phyloP scores from a whole-genome alignment of 768 basidiomycete genomes.

The Lentinus brumalis region DNA sequence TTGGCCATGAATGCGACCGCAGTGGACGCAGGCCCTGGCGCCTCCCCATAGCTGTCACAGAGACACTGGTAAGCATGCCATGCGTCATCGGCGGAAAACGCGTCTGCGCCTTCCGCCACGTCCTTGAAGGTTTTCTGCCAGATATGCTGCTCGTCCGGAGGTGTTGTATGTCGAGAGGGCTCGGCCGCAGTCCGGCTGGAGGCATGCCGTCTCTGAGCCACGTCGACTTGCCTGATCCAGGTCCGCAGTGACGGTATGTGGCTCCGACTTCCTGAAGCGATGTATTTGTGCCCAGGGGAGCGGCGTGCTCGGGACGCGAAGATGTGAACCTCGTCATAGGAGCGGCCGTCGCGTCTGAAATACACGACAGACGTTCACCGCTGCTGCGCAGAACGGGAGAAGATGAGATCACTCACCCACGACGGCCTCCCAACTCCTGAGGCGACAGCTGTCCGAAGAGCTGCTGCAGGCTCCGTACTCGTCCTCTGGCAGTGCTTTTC shows the following conservation, averaged over 20 bases:
- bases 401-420: slow-evolving; percentile 3
- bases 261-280: slow-evolving; percentile 12
- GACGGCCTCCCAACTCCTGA: not conserved
- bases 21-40: slow-evolving; percentile 1
- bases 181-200: slow-evolving; percentile 25
- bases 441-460: not conserved
- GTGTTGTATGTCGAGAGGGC: not conserved
- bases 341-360: not conserved
- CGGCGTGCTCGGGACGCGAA: slow-evolving; percentile 26
- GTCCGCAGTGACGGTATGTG: slow-evolving; percentile 19
- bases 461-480: slow-evolving; percentile 12
- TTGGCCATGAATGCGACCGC: slow-evolving; percentile 8
- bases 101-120: not conserved
- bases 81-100: slow-evolving; percentile 32
- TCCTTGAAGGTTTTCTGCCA: slow-evolving; percentile 6
- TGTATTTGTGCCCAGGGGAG: slow-evolving; percentile 9
- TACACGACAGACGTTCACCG: not conserved
- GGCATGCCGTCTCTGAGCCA: slow-evolving; percentile 31
- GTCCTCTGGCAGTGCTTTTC: slow-evolving; percentile 36
- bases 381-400: not conserved
- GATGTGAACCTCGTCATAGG: slow-evolving; percentile 1
- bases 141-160: not conserved
- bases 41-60: not conserved
- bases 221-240: slow-evolving; percentile 13
- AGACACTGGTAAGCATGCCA: slow-evolving; percentile 42